Base-by-base conservation (phyloP, 2,329 filamentous ascomycete genomes). In the Acephala macrosclerotiorum region DNA sequence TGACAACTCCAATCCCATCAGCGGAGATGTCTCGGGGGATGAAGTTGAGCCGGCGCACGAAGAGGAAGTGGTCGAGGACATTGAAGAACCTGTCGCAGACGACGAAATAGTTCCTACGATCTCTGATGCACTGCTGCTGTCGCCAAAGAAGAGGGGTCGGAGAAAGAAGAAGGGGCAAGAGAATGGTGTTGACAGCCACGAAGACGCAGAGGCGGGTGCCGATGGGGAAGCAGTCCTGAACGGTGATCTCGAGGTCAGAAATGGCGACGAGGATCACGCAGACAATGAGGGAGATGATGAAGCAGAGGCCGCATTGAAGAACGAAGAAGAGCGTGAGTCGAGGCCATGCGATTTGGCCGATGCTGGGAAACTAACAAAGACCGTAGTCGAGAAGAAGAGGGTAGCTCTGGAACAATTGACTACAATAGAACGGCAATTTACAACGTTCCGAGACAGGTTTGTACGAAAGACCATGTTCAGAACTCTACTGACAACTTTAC, bases 351-450 rank as follows among this genome's bases (percentile, higher is more conserved):
- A 59, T 55, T 12, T 58, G 72, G 66, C 70, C 51, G 33, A 35
- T 42, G 51, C 77, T 80, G 68, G 55, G 29, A 36, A 18, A 57
- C 55, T 57, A 78, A 69, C 66, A 40, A 74, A 74, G 66, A 76
- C 72, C 65, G 67, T 73, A 95, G 92, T 92, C 70, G 87, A 92
- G 74, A 89, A 89, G 75, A 96, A 95, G 80, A 89, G 89, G 75
- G 86, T 87, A 38, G 94, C 94, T 0, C 90, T 94, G 75, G 92
- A 94, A 63, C 89, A 93, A 71, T 85, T 97, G 72, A 85, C 88
- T 20, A 86, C 87, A 20, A 91, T 99, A 51, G 95, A 98, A 77
- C 91, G 91, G 77, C 92, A 96, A 75, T 99, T 99, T 80, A 88
- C 90, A 66, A 86, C 91, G 20, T 92, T 98, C 75, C 88, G 94